Conservation (phyloP, 2,329 filamentous ascomycete species). For the Venturia effusa region DNA sequence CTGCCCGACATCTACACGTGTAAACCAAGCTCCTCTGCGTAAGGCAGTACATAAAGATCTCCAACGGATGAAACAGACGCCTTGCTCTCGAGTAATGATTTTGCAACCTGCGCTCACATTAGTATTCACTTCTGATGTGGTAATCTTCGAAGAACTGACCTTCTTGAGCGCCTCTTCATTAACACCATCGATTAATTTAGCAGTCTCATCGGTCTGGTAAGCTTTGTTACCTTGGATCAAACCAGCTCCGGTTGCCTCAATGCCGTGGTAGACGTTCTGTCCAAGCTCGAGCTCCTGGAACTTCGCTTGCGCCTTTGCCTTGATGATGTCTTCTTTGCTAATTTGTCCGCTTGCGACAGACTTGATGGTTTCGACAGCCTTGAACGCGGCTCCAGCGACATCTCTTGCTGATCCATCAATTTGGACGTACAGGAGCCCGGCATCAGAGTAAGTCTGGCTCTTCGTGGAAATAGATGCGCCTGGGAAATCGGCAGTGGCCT, state of each 20-base stretch:
- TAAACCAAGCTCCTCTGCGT: conserved; percentile 86
- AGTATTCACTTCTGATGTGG: background rate
- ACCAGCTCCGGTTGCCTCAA: conserved; percentile 75
- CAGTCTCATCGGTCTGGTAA: conserved; percentile 71
- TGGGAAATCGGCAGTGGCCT: conserved; percentile 57
- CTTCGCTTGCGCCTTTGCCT: conserved; percentile 87
- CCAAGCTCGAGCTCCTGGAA: conserved; percentile 78
- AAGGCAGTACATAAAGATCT: conserved; percentile 84
- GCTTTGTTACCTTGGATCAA: conserved; percentile 72
- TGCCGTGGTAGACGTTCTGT: conserved; percentile 64
- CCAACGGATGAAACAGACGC: conserved; percentile 83
- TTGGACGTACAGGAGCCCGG: conserved; percentile 77
- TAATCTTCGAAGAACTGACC: conserved; percentile 44
- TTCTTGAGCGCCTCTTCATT: conserved; percentile 75
- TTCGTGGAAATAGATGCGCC: conserved; percentile 61
- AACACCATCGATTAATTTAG: conserved; percentile 69
- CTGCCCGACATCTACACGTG: conserved; percentile 60
- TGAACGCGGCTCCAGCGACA: conserved; percentile 63
- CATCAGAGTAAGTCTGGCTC: conserved; percentile 84
- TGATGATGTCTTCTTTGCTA: conserved; percentile 75
- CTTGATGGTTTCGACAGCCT: conserved; percentile 73
- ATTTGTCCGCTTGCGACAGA: conserved; percentile 65
- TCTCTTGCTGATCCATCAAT: conserved; percentile 64
- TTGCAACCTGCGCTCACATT: conserved; percentile 55
- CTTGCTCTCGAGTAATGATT: conserved; percentile 77